Evolutionary conservation across 345 rosid genomes (phyloP), one percentile per base, ranked within the genome.

Genomic region (Heritiera littoralis): DNA sequence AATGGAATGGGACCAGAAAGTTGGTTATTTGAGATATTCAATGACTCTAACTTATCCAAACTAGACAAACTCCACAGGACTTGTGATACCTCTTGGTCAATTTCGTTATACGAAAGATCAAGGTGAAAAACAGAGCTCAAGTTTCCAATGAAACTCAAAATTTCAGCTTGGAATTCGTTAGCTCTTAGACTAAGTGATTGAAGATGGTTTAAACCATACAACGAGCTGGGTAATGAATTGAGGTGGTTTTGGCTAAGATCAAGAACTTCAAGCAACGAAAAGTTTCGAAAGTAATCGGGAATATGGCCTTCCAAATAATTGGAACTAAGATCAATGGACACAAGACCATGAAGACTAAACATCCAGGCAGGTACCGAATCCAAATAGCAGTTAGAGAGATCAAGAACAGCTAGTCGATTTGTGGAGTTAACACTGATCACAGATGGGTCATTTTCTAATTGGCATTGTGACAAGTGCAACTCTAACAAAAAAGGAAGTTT

Each of bases 401-500:
- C 82, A 9, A 86, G 83, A 12, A 72, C 0, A 0, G 13, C 18
- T n/a, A 86, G 77, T 1, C 82, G 40, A 5, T 77, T 35, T 35
- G 38, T 35, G 3, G 38, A 56, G 35, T 83, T 81, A 3, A 56
- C 49, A 64, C n/a, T 0, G 6, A 59, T 0, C 9, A n/a, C 9
- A 6, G 55, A 15, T 45, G 78, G 45, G 35, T 35, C 0, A 5
- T 23, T 30, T 2, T n/a, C 7, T 20, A 76, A 74, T 1, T 3
- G 0, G 28, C 78, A 79, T 3, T 2, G 0, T 2, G 71, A 61
- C 72, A 83, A 45, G 8, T 52, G 51, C 7, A 83, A 54, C 55
- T 77, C 59, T 69, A 6, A 7, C 7, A 86, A 43, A 32, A 73
- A 81, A 70, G 77, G 83, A 10, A 84, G 82, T 4, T 23, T 41